Percentiles rank a stretch among this genome's conserved stretches.
These are phyloP conservation scores for Dryadomyces quercus-mongolicae DNA, from an alignment of 2,329 filamentous ascomycete genomes.

Conservation along the genomic window DNA sequence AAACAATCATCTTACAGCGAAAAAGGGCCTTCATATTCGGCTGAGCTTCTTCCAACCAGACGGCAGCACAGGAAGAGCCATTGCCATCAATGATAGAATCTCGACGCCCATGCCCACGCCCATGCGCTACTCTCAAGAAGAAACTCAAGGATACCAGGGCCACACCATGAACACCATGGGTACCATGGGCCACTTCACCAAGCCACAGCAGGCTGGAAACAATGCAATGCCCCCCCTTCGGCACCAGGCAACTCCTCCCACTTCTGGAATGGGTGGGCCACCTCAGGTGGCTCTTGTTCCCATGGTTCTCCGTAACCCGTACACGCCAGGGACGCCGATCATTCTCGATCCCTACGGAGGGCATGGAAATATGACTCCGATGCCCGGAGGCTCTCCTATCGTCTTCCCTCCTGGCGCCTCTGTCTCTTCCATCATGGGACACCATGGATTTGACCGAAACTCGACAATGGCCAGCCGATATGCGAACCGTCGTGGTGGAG, in stretches of 20 bases:
- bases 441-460: slow-evolving; percentile 24
- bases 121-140: slow-evolving; percentile 7
- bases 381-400: slow-evolving; percentile 12
- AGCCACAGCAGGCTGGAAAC: neutral
- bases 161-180: neutral
- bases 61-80: slow-evolving; percentile 3
- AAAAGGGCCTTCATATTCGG: slow-evolving; percentile 10
- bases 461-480: slow-evolving; percentile 21
- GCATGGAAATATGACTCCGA: slow-evolving; percentile 15
- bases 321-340: slow-evolving; percentile 19
- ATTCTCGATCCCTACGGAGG: slow-evolving; percentile 22
- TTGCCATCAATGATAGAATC: slow-evolving; percentile 4
- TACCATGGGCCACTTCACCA: neutral
- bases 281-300: slow-evolving; percentile 24
- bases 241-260: slow-evolving; percentile 8
- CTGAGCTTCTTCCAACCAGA: slow-evolving; percentile 9
- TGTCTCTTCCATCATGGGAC: slow-evolving; percentile 1
- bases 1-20: neutral
- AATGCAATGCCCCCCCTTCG: slow-evolving; percentile 3
- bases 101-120: slow-evolving; percentile 13
- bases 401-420: slow-evolving; percentile 5
- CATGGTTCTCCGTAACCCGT: slow-evolving; percentile 20
- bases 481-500: slow-evolving; percentile 36
- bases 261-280: slow-evolving; percentile 15
- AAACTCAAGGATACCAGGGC: neutral